These are phyloP conservation scores for Sphagnum magellanicum DNA, from an alignment of 228 moss, liverwort and hornwort genomes.

Conservation along the genomic window DNA sequence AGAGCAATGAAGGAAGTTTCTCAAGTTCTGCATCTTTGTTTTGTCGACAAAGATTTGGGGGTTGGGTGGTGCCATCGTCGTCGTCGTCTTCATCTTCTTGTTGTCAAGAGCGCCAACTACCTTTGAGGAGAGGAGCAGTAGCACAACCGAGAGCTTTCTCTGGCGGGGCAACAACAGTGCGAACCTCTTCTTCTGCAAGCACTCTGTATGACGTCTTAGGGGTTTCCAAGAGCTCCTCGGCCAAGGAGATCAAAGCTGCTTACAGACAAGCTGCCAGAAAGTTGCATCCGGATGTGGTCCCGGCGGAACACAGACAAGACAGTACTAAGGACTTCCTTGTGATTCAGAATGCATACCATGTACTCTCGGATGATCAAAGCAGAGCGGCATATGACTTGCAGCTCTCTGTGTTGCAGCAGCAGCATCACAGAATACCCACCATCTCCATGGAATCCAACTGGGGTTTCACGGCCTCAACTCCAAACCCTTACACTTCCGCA, in stretches of 20 bases:
- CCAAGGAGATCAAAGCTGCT: slow-evolving; percentile 54
- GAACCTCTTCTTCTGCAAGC: neutral
- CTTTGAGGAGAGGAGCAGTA: neutral
- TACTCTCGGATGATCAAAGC: slow-evolving; percentile 42
- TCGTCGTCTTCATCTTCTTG: too few relatives aligned
- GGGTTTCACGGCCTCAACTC: slow-evolving; percentile 26
- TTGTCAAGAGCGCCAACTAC: neutral
- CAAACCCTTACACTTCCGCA: slow-evolving; percentile 10
- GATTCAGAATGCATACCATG: slow-evolving; percentile 33
- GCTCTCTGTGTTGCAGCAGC: slow-evolving; percentile 20
- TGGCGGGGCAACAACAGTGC: neutral
- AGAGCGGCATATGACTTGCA: slow-evolving; percentile 52
- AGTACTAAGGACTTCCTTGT: slow-evolving; percentile 43
- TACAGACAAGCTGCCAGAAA: slow-evolving; percentile 41
- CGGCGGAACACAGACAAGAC: slow-evolving; percentile 35
- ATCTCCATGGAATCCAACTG: slow-evolving; percentile 24
- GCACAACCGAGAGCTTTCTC: neutral
- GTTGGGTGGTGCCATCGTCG: neutral
- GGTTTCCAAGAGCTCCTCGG: slow-evolving; percentile 30
- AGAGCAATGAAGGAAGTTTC: neutral
- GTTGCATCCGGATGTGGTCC: slow-evolving; percentile 60
- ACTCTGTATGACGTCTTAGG: slow-evolving; percentile 48
- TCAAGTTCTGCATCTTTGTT: neutral
- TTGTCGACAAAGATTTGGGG: neutral
- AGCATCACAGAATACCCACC: slow-evolving; percentile 33